Percentiles rank a stretch among this genome's conserved stretches.
phyloP scores from a whole-genome alignment of 1,139 yeast species.

The Taphrina communis region DNA sequence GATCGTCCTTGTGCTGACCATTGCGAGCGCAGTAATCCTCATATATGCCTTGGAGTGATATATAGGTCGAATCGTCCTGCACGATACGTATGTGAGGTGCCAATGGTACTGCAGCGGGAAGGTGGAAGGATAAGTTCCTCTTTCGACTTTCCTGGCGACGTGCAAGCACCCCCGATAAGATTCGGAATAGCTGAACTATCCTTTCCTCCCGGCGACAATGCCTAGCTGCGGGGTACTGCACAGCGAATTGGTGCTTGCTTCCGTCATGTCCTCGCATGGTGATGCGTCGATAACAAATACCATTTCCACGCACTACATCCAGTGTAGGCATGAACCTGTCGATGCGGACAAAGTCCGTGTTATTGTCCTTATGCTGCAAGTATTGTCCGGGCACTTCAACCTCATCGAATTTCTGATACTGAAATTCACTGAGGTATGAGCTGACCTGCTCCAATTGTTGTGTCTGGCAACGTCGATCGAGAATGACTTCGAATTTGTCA shows the following conservation, averaged over 20 bases:
- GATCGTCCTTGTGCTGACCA: conserved; percentile 84
- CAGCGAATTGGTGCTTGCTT: conserved; percentile 86
- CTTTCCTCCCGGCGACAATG: conserved; percentile 97
- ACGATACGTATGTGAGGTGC: conserved; percentile 93
- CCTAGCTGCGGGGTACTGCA: conserved; percentile 97
- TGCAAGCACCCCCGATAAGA: conserved; percentile 75
- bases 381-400: conserved; percentile 98
- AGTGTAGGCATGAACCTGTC: conserved; percentile 90
- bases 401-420: conserved; percentile 96
- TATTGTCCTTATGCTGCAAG: conserved; percentile 73
- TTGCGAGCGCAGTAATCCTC: conserved; percentile 81
- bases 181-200: conserved; percentile 85
- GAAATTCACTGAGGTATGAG: conserved; percentile 95
- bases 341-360: conserved; percentile 85
- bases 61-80: conserved; percentile 78
- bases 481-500: conserved; percentile 85
- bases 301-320: conserved; percentile 86
- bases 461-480: conserved; percentile 75
- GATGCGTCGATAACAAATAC: conserved; percentile 88
- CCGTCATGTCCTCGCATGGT: conserved; percentile 95
- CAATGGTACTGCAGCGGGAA: conserved; percentile 91
- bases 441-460: conserved; percentile 86
- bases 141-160: conserved; percentile 87
- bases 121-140: conserved; percentile 80
- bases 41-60: conserved; percentile 83